Base-by-base conservation (phyloP, 495 filamentous ascomycete species). In the Hypoxylon trugodes region DNA sequence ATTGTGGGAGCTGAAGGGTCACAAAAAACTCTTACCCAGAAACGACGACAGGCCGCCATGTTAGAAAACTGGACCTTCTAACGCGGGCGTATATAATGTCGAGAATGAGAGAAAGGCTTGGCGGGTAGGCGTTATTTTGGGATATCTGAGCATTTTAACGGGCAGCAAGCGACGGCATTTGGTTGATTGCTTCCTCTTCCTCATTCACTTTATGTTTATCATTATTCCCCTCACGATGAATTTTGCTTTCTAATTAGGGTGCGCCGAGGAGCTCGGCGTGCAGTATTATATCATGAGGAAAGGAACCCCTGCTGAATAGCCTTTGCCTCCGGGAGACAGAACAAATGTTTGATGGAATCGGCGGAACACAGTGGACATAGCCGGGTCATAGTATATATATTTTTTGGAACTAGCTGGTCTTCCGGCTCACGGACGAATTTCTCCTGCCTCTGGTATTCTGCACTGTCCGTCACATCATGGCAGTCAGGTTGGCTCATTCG, bases 21-120 rank as follows among this genome's bases (percentile, higher is more conserved):
- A 12, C 70, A 69, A 48, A 42, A 62, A 21, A 69, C 54, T 12
- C 38, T 65, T 7, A 62, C 66, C 6, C 65, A 74, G 21, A 71
- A 76, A 52, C 58, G 69, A 49, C 64, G 71, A 56, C 68, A 50
- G 28, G 65, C 66, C 8, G 73, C 74, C 4, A 70, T 68, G 53
- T 37, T 49, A 8, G 69, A 74, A 40, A 65, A 68, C 12, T 52
- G 77, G 42, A 71, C 72, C 2, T 78, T 79, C 32, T 78, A 60
- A 75, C 24, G 24, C 37, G 56, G n/a, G 40, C 35, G 58, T 67
- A 62, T 49, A 54, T 54, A 54, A 1, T 41, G 8, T 9, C 12
- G 45, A 61, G 30, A 42, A 58, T 7, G 50, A 64, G n/a, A n/a
- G 48, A 50, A 51, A 53, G 24, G 21, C 9, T 38, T 21, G 55